Conservation (phyloP, 495 filamentous ascomycete species). For the Elasticomyces elasticus region DNA sequence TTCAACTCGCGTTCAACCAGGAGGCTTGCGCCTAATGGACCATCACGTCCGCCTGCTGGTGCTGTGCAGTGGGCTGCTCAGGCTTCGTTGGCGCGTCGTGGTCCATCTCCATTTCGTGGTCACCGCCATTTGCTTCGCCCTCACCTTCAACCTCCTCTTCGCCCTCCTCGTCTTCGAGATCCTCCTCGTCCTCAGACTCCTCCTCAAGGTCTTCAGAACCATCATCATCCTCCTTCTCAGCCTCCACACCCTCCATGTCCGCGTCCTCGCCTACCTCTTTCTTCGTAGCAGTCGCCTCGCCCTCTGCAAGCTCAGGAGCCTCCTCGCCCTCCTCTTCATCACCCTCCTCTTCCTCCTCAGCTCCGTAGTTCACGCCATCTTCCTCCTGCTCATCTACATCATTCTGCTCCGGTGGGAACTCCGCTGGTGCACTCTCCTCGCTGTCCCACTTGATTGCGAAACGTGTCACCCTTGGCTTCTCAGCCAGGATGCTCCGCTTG, state of each 20-base stretch:
- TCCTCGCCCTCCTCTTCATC: conserved; percentile 47
- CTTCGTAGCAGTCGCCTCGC: conserved; percentile 34
- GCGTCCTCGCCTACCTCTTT: conserved; percentile 50
- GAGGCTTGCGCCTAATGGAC: conserved; percentile 16
- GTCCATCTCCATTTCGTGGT: conserved; percentile 41
- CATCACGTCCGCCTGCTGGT: conserved; percentile 14
- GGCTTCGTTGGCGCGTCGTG: not conserved
- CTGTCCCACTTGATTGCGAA: conserved; percentile 99
- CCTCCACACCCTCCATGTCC: conserved; percentile 70
- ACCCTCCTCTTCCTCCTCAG: conserved; percentile 67
- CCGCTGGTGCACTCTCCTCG: conserved; percentile 86
- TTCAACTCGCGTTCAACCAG: too few species aligned
- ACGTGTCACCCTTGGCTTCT: conserved; percentile 92
- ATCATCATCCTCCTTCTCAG: conserved; percentile 72
- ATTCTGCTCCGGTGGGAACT: conserved; percentile 94
- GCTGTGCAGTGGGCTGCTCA: conserved; percentile 8
- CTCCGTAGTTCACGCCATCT: conserved; percentile 76
- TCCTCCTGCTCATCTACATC: conserved; percentile 82
- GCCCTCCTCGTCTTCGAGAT: conserved; percentile 64
- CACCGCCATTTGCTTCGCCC: conserved; percentile 26
- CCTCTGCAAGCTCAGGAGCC: conserved; percentile 35
- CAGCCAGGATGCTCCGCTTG: conserved; percentile 79
- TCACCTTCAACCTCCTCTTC: conserved; percentile 52
- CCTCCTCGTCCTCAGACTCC: conserved; percentile 78
- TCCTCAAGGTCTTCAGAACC: conserved; percentile 94